Conservation (phyloP, 306 rosid species). For the Ormosia emarginata region DNA sequence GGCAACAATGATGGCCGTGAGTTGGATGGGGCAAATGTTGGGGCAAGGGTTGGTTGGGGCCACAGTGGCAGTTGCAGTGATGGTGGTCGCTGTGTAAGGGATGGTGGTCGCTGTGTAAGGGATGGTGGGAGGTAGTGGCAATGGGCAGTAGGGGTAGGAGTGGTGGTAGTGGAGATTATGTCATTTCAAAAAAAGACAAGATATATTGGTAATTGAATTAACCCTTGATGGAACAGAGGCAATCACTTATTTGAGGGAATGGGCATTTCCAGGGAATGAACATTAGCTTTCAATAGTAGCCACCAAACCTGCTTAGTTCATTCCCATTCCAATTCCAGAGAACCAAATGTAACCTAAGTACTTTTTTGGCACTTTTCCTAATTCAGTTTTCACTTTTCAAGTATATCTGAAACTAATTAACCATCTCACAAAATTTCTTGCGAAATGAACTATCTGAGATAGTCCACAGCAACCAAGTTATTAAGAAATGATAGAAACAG, state of each 20-base stretch:
- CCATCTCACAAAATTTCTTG: background rate
- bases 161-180: background rate
- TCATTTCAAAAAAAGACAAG: background rate
- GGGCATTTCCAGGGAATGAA: background rate
- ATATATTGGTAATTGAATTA: background rate
- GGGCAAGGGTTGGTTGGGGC: background rate
- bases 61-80: background rate
- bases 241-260: background rate
- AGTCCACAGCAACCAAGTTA: background rate
- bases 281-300: background rate
- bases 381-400: background rate
- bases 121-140: background rate
- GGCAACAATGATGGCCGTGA: background rate
- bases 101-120: background rate
- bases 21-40: background rate
- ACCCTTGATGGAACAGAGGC: background rate
- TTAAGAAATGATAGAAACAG: background rate
- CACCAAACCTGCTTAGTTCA: background rate
- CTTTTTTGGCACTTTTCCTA: background rate
- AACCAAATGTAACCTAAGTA: background rate
- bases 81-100: background rate
- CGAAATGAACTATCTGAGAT: background rate
- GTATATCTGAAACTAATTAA: background rate
- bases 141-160: background rate
- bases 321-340: background rate